Base-by-base conservation (phyloP, 805 yeast species). In the Nakazawaea anatomiae region DNA sequence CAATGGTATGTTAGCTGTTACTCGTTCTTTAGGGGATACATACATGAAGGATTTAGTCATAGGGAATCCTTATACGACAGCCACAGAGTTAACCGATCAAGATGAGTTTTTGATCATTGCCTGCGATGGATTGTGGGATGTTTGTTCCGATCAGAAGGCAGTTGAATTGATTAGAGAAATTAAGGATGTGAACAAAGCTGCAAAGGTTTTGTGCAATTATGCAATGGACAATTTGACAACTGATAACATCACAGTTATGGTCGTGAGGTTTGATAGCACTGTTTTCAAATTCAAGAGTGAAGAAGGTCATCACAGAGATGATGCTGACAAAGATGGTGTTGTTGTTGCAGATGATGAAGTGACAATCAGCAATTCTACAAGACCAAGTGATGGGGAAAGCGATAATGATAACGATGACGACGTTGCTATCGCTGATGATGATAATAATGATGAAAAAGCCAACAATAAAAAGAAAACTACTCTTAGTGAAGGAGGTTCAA, bases 111-210 rank as follows among this genome's bases (percentile, higher is more conserved):
- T 92, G 60, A 90, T 92, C 46, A 70, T 92, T 53, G 98, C 97
- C 0, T 94, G 98, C 66, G 99, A 92, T 67, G 99, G 99, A 0
- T 70, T 92, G 9, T 92, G 98, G 98, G 99, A 92, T 65, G 97
- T 92, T 4, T 77, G 91, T 47, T 75, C 83, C 7, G 99, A 94
- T 63, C 86, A 81, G 56, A 79, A 80, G 51, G 98, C 98, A 0
- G 87, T 94, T 52, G 84, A 84, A 51, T 65, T 85, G 57, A 84
- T 89, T 4, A 71, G 74, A 45, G 74, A 75, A 40, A 69, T 79
- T 10, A 50, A 60, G 7, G 82, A 84, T 58, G 85, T 94, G 0
- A 75, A 80, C 42, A 67, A 68, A 44, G 96, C 94, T 1, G 85
- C 95, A 12, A 75, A 79, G 52, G 72, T 69, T 32, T 72, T 90